These are phyloP conservation scores for Fraxinus floribunda DNA, from an alignment of 305 asterid species.

Conservation along the genomic window DNA sequence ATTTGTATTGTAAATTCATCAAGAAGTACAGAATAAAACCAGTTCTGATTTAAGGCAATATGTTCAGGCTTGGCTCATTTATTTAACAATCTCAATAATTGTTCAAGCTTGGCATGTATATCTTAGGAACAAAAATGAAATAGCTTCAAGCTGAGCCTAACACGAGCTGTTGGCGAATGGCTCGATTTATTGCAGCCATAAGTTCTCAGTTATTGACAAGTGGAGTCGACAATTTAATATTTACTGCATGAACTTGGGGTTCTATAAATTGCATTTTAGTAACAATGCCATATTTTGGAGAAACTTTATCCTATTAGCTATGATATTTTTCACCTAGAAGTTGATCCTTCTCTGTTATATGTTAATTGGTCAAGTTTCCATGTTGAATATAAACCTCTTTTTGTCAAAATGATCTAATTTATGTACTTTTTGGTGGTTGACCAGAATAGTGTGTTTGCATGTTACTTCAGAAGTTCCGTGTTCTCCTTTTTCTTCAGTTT, in stretches of 20 bases:
- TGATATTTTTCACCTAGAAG: no score
- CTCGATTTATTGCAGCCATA: no score
- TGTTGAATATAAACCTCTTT: neutral
- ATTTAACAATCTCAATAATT: no score
- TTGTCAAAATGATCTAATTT: neutral
- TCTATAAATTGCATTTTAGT: neutral
- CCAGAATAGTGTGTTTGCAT: neutral
- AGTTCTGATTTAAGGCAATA: neutral
- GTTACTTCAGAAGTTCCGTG: neutral
- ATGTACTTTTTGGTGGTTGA: neutral
- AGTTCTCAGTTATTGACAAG: neutral
- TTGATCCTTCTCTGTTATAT: neutral
- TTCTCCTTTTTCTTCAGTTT: neutral
- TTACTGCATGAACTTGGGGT: slow-evolving; percentile 4
- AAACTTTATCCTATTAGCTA: no score
- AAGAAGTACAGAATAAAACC: no score
- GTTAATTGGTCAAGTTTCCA: neutral
- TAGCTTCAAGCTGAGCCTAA: neutral
- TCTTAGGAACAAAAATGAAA: neutral
- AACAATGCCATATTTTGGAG: neutral
- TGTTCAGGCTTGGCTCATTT: neutral
- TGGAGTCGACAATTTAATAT: neutral
- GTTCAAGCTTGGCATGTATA: neutral
- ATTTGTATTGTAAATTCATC: no score
- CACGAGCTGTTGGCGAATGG: neutral